A percentile compares a stretch with the other conserved stretches of the same genome.
These are phyloP conservation scores for Ophiostoma novo-ulmi DNA, from an alignment of 2,329 filamentous ascomycete genomes.

Conservation along the genomic window DNA sequence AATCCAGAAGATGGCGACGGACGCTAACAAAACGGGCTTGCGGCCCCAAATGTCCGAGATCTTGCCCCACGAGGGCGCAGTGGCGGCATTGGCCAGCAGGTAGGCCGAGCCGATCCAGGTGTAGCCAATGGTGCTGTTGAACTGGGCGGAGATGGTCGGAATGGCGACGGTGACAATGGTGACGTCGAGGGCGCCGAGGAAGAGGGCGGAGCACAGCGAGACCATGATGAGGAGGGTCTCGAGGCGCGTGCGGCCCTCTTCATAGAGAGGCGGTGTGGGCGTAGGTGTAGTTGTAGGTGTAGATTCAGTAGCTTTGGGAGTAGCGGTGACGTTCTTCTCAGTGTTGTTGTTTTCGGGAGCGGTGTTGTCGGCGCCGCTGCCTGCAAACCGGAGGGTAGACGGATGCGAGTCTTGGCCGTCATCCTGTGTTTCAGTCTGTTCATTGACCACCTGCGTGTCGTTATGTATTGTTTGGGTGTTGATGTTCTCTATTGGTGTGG, in stretches of 20 bases:
- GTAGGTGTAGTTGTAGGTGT: background rate
- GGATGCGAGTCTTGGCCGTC: background rate
- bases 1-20: constrained; percentile 47
- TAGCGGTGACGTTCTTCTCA: background rate
- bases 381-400: background rate
- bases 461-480: background rate
- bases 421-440: background rate
- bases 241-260: constrained; percentile 32
- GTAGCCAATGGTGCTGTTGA: constrained; percentile 61
- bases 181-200: constrained; percentile 46
- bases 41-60: constrained; percentile 55
- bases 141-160: constrained; percentile 54
- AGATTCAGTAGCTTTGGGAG: background rate
- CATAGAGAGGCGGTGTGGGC: background rate
- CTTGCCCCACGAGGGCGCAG: constrained; percentile 65
- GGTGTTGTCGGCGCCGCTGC: background rate
- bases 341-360: background rate
- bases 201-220: constrained; percentile 39
- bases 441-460: background rate
- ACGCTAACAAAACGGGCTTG: constrained; percentile 47
- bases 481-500: background rate
- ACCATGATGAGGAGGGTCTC: constrained; percentile 37
- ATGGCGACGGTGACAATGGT: constrained; percentile 59
- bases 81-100: constrained; percentile 62
- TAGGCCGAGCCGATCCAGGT: constrained; percentile 74